Evolutionary conservation across 2,329 filamentous ascomycete genomes (phyloP).

Genomic region (Fragosphaeria purpurea): DNA sequence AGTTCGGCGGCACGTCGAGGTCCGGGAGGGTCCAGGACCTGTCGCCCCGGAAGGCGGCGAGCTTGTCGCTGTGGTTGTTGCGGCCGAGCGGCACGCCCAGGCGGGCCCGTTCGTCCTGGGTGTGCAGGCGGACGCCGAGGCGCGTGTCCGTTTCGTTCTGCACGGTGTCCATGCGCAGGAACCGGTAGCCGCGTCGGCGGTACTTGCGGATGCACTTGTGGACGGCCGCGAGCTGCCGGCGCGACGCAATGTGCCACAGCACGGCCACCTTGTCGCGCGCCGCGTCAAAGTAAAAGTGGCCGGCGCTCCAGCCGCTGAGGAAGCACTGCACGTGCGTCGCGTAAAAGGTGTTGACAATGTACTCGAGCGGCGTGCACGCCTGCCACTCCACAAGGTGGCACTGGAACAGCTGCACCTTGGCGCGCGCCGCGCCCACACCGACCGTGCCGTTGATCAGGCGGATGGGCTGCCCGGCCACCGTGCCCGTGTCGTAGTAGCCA

Average conservation of each 20-base stretch:
- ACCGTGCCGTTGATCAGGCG: conserved; percentile 9
- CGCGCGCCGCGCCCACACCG: not conserved
- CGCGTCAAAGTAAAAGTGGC: conserved; percentile 8
- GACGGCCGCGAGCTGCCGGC: not conserved
- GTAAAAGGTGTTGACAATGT: conserved; percentile 8
- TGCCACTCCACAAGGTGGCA: not conserved
- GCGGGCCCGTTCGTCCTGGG: too few relatives aligned
- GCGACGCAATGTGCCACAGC: not conserved
- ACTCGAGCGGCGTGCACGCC: conserved; percentile 8
- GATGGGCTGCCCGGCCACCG: not conserved
- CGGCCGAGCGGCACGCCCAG: too few relatives aligned
- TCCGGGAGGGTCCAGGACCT: not conserved
- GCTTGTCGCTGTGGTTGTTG: too few relatives aligned
- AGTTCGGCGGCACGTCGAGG: not conserved
- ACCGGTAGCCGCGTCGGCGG: conserved; percentile 6
- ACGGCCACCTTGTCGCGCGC: not conserved
- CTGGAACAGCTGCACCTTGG: conserved; percentile 12
- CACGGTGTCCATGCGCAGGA: not conserved
- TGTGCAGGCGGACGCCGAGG: not conserved
- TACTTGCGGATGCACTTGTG: conserved; percentile 5
- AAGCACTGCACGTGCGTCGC: conserved; percentile 12
- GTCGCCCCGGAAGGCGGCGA: too few relatives aligned
- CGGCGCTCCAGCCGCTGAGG: conserved; percentile 7
- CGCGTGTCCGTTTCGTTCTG: not conserved
- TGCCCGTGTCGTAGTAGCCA: not conserved